Evolutionary conservation across 169 alveolate species (phyloP).

Genomic region (Besnoitia besnoiti): DNA sequence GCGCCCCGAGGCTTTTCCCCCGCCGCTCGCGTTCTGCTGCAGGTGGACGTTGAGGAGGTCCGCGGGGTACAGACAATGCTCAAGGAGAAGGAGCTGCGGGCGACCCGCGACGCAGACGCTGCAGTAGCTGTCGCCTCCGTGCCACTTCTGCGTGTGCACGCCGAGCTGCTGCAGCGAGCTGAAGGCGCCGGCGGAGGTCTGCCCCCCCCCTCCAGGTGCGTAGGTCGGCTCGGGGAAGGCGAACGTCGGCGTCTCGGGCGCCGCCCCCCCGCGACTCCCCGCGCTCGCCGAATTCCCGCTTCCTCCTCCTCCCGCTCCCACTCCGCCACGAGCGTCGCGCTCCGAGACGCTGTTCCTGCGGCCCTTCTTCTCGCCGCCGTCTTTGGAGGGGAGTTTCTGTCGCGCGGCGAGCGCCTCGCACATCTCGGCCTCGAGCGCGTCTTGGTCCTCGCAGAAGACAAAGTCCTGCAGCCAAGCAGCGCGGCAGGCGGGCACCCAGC

Average conservation of each 20-base stretch:
- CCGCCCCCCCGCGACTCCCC: background rate
- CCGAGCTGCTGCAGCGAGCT: background rate
- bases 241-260: background rate
- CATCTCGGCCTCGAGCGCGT: background rate
- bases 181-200: background rate
- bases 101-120: slow-evolving; percentile 18
- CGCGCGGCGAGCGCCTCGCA: background rate
- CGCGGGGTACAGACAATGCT: background rate
- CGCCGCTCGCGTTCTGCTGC: background rate
- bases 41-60: background rate
- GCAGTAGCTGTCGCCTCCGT: background rate
- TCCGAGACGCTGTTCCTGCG: background rate
- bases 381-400: background rate
- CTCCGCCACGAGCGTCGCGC: too few species aligned
- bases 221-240: background rate
- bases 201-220: background rate
- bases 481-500: slow-evolving; percentile 33
- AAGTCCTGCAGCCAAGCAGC: background rate
- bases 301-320: background rate
- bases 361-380: background rate
- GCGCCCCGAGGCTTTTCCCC: too few species aligned
- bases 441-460: slow-evolving; percentile 3
- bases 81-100: background rate
- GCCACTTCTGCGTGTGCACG: background rate
- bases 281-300: background rate